A percentile compares a stretch with the other conserved stretches of the same genome.
Evolutionary conservation across 176 grass and related monocot species (phyloP).

Genomic region (Ensete glaucum): DNA sequence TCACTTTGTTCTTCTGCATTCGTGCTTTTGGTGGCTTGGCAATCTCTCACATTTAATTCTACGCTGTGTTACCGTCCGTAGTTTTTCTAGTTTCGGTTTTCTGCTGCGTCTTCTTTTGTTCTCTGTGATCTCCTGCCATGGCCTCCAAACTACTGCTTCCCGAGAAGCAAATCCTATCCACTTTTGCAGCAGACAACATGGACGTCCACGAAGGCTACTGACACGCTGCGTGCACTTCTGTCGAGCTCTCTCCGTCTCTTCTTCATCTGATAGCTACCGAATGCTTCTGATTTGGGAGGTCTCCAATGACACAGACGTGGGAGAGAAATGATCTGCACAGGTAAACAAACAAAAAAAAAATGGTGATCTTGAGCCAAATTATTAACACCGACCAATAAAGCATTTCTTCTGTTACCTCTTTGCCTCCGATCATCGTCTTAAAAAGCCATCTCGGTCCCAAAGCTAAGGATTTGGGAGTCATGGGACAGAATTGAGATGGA

Average conservation of each 20-base stretch:
- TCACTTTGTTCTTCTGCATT: neutral
- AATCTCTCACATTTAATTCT: neutral
- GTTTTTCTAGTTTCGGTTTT: neutral
- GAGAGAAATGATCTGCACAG: neutral
- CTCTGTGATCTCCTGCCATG: neutral
- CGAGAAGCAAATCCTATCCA: neutral
- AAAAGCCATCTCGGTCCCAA: neutral
- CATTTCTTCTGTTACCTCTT: neutral
- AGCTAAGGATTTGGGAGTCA: neutral
- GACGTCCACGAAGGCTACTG: neutral
- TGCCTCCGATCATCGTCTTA: neutral
- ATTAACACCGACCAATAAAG: neutral
- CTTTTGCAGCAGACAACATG: neutral
- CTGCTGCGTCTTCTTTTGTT: neutral
- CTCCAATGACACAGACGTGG: no score
- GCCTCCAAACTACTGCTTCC: neutral
- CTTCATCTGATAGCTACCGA: neutral
- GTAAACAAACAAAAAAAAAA: no score
- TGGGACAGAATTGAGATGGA: neutral
- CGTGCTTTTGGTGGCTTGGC: neutral
- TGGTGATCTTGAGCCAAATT: neutral
- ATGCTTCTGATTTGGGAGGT: neutral
- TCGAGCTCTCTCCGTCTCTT: neutral
- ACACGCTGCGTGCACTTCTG: neutral
- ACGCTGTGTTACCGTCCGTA: neutral